Percentiles rank a stretch among this genome's conserved stretches.
Conservation (phyloP, 371 early-diverging fungal genomes). For the Rhizomucor pusillus region DNA sequence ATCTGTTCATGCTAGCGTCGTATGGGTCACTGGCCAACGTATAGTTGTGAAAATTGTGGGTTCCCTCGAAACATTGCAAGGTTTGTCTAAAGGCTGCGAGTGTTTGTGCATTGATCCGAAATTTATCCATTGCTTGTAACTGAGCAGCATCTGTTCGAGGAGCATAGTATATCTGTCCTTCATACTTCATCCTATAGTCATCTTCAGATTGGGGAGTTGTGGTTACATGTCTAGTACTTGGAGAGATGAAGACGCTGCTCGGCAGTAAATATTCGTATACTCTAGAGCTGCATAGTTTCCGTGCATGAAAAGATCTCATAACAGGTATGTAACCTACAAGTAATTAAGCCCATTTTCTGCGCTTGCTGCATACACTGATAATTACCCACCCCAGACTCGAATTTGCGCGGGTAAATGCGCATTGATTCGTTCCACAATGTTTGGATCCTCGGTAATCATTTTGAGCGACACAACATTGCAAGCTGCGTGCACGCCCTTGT, state of each 20-base stretch:
- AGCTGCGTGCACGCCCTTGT: conserved; percentile 99
- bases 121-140: conserved; percentile 48
- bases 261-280: conserved; percentile 98
- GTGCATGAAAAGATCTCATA: conserved; percentile 78
- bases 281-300: conserved; percentile 88
- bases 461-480: conserved; percentile 94
- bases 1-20: conserved; percentile 78
- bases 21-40: conserved; percentile 78
- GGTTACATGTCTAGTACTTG: no score
- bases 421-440: conserved; percentile 76
- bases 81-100: conserved; percentile 67
- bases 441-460: conserved; percentile 73
- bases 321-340: conserved; percentile 5
- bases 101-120: conserved; percentile 56
- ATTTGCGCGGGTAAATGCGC: conserved; percentile 74
- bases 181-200: no score
- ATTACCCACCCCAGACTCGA: conserved; percentile 86
- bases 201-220: no score
- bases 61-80: conserved; percentile 80
- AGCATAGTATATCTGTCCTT: no score
- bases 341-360: neutral
- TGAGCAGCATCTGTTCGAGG: no score
- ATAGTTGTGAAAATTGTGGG: conserved; percentile 97
- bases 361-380: neutral
- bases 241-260: conserved; percentile 75